Base-by-base conservation (phyloP, 371 early-diverging fungal genomes). In the Nematocida sp. region DNA sequence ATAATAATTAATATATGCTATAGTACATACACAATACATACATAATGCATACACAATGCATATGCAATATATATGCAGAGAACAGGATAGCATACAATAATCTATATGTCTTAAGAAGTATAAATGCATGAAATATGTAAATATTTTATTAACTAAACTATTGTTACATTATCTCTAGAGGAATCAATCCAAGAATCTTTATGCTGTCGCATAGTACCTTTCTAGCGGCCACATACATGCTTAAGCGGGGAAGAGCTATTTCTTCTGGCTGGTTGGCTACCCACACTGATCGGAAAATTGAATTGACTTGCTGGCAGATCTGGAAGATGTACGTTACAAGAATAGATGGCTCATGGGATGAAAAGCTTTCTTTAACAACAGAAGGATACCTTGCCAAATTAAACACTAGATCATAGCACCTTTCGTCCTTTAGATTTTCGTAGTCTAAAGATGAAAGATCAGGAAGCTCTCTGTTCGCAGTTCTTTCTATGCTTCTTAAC, bases 251-350 rank as follows among this genome's bases (percentile, higher is more conserved):
- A 65, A 86, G 84, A 32, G 95, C 94, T 36, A 93, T 68, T 11
- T 90, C 87, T 78, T 87, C 82, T 48, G 55, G 55, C 28, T 88
- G 88, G 65, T 81, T 84, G 80, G 88, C 89, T 38, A 97, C 97
- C 85, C 88, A 89, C 56, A 96, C 81, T 30, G 82, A 80, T 79
- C 91, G 92, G 69, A 91, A 87, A 33, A 91, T 89, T 23, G 87
- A 85, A 55, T 93, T 92, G 32, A 94, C 89, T 51, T 86, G 85
- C 77, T 90, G 91, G 48, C 89, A 85, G 39, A 97, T 84, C 83
- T 90, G 89, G 84, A 94, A 87, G 23, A 91, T 86, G 84, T 93
- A 97, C 23, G 89, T 89, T 26, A 95, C 93, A 60, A 95, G 86
- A 55, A 87, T 90, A 83, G 90, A 91, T 5, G 96, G 96, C 84